A percentile compares a stretch with the other conserved stretches of the same genome.
These are phyloP conservation scores for Leonotis leonurus DNA, from an alignment of 257 asterid genomes.

Conservation along the genomic window DNA sequence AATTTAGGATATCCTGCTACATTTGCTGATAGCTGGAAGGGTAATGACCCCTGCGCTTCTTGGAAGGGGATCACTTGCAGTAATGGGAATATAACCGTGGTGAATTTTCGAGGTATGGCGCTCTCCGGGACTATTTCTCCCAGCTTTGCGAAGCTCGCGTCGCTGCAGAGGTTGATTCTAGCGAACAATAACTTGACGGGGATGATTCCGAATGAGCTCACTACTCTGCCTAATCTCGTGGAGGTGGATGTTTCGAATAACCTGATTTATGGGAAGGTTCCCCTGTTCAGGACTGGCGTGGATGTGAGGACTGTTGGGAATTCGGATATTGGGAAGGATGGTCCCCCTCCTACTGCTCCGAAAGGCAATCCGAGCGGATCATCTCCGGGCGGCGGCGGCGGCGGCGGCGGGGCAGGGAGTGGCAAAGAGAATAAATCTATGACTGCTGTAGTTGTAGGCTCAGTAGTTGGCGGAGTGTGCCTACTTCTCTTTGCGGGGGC, in stretches of 20 bases:
- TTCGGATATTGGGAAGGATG: conserved; percentile 50
- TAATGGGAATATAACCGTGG: conserved; percentile 30
- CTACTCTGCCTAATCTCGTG: conserved; percentile 38
- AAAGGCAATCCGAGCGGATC: conserved; percentile 18
- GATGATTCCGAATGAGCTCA: conserved; percentile 53
- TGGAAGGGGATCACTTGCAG: conserved; percentile 60
- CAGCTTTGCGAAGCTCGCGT: conserved; percentile 31
- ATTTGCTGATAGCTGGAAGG: conserved; percentile 56
- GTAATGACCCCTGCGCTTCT: conserved; percentile 50
- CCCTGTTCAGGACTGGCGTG: conserved; percentile 36
- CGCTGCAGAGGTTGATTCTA: conserved; percentile 47
- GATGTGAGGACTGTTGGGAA: conserved; percentile 37
- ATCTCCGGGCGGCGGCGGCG: conserved; percentile 5
- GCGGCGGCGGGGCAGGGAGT: conserved; percentile 12
- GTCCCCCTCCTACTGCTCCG: conserved; percentile 33
- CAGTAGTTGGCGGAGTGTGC: conserved; percentile 57
- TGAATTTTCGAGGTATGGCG: conserved; percentile 48
- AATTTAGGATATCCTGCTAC: conserved; percentile 45
- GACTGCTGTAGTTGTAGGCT: conserved; percentile 50
- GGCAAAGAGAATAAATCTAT: conserved; percentile 39
- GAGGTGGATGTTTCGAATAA: conserved; percentile 58
- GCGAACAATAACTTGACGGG: conserved; percentile 51
- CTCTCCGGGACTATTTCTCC: conserved; percentile 62
- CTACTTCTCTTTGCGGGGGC: conserved; percentile 40
- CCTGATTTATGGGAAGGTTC: conserved; percentile 51